Base-by-base conservation (phyloP, 768 basidiomycete species). In the Plicaturopsis crispa region DNA sequence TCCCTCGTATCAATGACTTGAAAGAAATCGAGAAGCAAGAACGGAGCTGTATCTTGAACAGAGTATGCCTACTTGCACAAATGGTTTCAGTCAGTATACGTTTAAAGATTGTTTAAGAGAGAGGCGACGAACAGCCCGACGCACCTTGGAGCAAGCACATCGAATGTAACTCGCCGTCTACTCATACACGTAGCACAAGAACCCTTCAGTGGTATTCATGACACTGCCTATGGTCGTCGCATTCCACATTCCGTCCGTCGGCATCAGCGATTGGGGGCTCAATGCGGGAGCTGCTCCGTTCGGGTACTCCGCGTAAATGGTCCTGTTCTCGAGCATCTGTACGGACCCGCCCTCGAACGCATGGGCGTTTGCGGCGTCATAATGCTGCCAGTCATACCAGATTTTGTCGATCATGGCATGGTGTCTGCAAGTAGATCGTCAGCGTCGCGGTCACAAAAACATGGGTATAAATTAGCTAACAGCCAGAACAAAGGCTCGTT, bases 181-280 rank as follows among this genome's bases (percentile, higher is more conserved):
- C 35, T 59, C 60, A 39, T 64, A 64, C 4, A 51, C 47, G 35
- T 64, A 64, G 46, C 61, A 64, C n/a, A 64, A 43, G 12, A 44
- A 39, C 1, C 53, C 59, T 13, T 45, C 47, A 0, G 50, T 59
- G 3, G 62, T 63, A 41, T 51, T 45, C 24, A 64, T 41, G 12
- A 63, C 46, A 28, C 58, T 52, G 12, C 39, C 26, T 17, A 64
- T 49, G 4, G 26, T 52, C 8, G 43, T 39, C 18, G 53, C 41
- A 3, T 44, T 36, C 21, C 52, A 51, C 33, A 63, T 33, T 40
- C 11, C 3, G 19, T 21, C 3, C 16, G 1, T 33, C 20, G 31
- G 1, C 28, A 2, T 5, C 3, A 3, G 4, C 4, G 2, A 2
- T 5, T 1, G 4, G 21, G 1, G 10, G 33, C 21, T 37, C 4